Percentiles rank a stretch among this genome's conserved stretches.
These are phyloP conservation scores for Lathyrus sativus DNA, from an alignment of 306 rosid species.

Conservation along the genomic window DNA sequence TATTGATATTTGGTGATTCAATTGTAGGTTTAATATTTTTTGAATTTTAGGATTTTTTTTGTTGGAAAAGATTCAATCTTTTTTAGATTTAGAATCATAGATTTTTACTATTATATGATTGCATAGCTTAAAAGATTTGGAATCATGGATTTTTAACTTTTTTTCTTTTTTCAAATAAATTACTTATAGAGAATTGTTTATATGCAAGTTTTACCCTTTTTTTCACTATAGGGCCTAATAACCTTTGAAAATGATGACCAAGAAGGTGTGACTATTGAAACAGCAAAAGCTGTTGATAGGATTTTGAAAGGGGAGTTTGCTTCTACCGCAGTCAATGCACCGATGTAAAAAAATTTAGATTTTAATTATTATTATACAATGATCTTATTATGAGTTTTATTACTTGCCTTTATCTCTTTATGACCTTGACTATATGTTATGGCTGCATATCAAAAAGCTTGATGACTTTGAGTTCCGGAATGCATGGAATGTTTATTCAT, in stretches of 20 bases:
- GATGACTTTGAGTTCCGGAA: too few species aligned
- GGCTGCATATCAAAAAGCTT: too few species aligned
- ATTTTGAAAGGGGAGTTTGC: slow-evolving; percentile 93
- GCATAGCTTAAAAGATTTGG: too few species aligned
- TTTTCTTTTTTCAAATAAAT: slow-evolving; percentile 46
- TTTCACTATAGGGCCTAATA: background rate
- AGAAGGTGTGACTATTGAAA: slow-evolving; percentile 99
- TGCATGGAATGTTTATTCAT: too few species aligned
- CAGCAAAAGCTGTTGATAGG: slow-evolving; percentile 94
- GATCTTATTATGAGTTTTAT: background rate
- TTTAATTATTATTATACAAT: background rate
- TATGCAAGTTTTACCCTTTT: background rate
- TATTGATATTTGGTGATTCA: too few species aligned
- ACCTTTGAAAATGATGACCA: slow-evolving; percentile 45
- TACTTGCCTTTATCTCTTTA: background rate
- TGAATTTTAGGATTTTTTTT: too few species aligned
- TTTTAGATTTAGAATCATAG: too few species aligned
- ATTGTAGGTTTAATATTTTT: too few species aligned
- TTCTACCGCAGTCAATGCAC: slow-evolving; percentile 96
- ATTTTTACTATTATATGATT: too few species aligned
- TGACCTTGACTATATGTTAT: background rate
- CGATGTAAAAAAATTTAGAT: slow-evolving; percentile 62
- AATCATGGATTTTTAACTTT: too few species aligned
- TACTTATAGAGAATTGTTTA: slow-evolving; percentile 21
- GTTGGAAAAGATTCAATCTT: too few species aligned